Evolutionary conservation across 306 rosid species (phyloP), one percentile per base, ranked within the genome.

Genomic region (Cucumis hystrix): DNA sequence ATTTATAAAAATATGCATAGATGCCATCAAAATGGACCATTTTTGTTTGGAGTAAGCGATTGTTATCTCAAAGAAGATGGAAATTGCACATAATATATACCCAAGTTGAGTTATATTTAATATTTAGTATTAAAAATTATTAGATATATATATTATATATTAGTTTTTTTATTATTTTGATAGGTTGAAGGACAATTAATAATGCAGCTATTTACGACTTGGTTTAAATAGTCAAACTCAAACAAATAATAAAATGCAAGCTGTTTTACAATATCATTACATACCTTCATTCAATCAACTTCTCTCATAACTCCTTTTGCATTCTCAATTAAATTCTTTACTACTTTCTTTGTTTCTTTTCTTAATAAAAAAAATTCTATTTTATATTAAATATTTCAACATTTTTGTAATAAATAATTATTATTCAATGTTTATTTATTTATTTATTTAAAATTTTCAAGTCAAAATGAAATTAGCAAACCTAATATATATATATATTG

Each of bases 181-280:
- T 33, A 61, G 7, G 67, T 13, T 28, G 41, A 58, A 62, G 68
- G 68, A 62, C 68, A 62, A 62, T 62, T 62, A 62, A 62, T 62
- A 40, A 40, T 67, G 52, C 28, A 40, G 17, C 33, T 67, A 67
- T 67, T 66, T 37, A 66, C 1, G 72, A 39, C 28, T 66, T 18
- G 51, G 72, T 40, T 67, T 66, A 40, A 23, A 67, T 67, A 67
- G 73, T 67, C 73, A 67, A 67, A 67, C 18, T 67, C 73, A 67
- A 67, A 67, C 18, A 67, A 67, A 11, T 67, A 67, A 67, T 67
- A 67, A 33, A 33, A 40, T n/a, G 54, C 33, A 67, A 67, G 28
- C 20, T 40, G 73, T 39, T 66, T 67, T 40, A 41, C 17, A n/a
- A 6, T 67, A 51, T n/a, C 33, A 40, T 67, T n/a, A 11, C 5